These are phyloP conservation scores for Corinectria fuckeliana DNA, from an alignment of 2,329 filamentous ascomycete species.

Conservation along the genomic window DNA sequence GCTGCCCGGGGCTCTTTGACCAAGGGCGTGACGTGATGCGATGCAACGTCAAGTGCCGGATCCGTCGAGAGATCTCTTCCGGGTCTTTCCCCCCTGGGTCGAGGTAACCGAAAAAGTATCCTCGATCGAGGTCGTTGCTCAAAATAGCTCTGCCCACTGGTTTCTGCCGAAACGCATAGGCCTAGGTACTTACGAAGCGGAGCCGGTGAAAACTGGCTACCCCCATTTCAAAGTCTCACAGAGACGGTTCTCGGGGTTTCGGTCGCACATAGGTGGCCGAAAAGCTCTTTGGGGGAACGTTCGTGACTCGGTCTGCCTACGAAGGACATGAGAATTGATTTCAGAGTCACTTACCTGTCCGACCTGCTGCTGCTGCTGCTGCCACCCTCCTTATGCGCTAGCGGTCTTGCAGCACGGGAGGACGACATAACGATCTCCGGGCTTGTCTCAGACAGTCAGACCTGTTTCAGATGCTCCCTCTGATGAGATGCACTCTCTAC, in stretches of 20 bases:
- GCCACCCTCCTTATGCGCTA: too few species aligned
- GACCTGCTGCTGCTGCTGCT: too few species aligned
- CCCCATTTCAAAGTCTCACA: not conserved
- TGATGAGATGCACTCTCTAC: not conserved
- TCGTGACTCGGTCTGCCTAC: not conserved
- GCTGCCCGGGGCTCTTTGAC: constrained; percentile 18
- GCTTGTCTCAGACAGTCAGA: constrained; percentile 31
- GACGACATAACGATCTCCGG: constrained; percentile 21
- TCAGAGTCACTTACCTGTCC: constrained; percentile 31
- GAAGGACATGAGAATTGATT: constrained; percentile 19
- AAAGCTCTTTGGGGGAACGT: constrained; percentile 6
- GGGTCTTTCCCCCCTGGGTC: constrained; percentile 4
- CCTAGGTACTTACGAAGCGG: not conserved
- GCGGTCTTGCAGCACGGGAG: constrained; percentile 8
- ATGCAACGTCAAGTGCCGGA: constrained; percentile 13
- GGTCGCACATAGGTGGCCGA: not conserved
- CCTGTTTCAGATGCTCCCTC: not conserved
- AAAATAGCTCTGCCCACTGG: constrained; percentile 16
- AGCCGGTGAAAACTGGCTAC: not conserved
- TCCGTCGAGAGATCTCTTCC: constrained; percentile 8
- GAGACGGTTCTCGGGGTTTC: not conserved
- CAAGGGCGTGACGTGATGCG: constrained; percentile 12
- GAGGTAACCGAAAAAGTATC: constrained; percentile 11
- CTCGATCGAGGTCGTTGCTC: constrained; percentile 8
- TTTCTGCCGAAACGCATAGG: not conserved